These are phyloP conservation scores for Fermentozyma sake DNA, from an alignment of 1,139 yeast genomes.

Conservation along the genomic window DNA sequence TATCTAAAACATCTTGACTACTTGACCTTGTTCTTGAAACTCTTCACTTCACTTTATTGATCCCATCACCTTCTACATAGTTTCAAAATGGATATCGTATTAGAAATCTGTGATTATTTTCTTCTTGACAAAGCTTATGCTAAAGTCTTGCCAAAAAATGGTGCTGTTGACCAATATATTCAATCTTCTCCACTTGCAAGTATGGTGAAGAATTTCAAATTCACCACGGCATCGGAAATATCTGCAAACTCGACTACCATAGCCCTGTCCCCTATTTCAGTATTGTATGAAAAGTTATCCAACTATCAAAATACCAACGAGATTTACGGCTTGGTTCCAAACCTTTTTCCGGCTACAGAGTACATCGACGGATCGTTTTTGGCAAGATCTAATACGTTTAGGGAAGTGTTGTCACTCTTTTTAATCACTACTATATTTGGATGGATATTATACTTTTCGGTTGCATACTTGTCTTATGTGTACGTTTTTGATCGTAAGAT, in stretches of 20 bases:
- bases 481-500: conserved; percentile 82
- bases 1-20: too few relatives aligned
- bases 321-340: conserved; percentile 35
- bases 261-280: conserved; percentile 12
- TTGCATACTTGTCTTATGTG: conserved; percentile 70
- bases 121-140: conserved; percentile 74
- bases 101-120: conserved; percentile 72
- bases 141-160: conserved; percentile 30
- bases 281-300: conserved; percentile 15
- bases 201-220: conserved; percentile 4
- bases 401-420: conserved; percentile 69
- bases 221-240: not conserved
- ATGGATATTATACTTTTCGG: conserved; percentile 69
- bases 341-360: conserved; percentile 39
- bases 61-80: too few relatives aligned
- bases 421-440: conserved; percentile 80
- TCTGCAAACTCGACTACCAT: not conserved
- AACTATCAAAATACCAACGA: conserved; percentile 31
- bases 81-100: conserved; percentile 82
- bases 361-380: conserved; percentile 60
- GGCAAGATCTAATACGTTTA: conserved; percentile 63
- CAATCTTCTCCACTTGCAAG: conserved; percentile 8
- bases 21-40: too few relatives aligned
- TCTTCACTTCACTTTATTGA: too few relatives aligned
- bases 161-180: conserved; percentile 17